These are phyloP conservation scores for Annulohypoxylon nitens DNA, from an alignment of 495 filamentous ascomycete species.

Conservation along the genomic window DNA sequence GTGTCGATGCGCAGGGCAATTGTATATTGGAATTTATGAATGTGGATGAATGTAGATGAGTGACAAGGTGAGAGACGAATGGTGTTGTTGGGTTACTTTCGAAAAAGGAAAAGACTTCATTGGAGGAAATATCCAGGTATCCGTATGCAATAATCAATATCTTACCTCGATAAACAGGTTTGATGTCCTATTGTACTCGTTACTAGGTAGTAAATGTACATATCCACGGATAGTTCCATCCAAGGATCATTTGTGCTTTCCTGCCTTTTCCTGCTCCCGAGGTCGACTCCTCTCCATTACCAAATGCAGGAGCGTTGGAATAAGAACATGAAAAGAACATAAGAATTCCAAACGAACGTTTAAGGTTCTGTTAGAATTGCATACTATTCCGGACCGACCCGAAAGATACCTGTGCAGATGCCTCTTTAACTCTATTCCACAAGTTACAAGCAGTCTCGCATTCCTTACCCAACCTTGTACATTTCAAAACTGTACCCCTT, in stretches of 20 bases:
- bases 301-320: constrained; percentile 17
- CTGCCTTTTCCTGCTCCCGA: not conserved
- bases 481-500: not conserved
- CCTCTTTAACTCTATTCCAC: constrained; percentile 1
- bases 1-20: not conserved
- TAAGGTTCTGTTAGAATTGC: constrained; percentile 9
- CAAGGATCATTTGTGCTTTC: not conserved
- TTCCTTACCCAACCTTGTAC: not conserved
- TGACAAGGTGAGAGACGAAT: constrained; percentile 12
- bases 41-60: not conserved
- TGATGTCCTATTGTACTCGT: not conserved
- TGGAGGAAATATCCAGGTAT: constrained; percentile 1
- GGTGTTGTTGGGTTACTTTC: constrained; percentile 14
- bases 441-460: constrained; percentile 2
- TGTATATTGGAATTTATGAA: not conserved
- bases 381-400: constrained; percentile 6
- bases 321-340: not conserved
- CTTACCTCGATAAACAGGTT: constrained; percentile 13
- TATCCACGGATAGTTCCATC: no score
- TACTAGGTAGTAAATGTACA: not conserved
- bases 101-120: constrained; percentile 13
- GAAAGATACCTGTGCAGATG: not conserved
- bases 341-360: constrained; percentile 10
- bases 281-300: not conserved
- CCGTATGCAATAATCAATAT: constrained; percentile 19